phyloP scores from a whole-genome alignment of 108 stramenopile genomes.

The Skeletonema marinoi region DNA sequence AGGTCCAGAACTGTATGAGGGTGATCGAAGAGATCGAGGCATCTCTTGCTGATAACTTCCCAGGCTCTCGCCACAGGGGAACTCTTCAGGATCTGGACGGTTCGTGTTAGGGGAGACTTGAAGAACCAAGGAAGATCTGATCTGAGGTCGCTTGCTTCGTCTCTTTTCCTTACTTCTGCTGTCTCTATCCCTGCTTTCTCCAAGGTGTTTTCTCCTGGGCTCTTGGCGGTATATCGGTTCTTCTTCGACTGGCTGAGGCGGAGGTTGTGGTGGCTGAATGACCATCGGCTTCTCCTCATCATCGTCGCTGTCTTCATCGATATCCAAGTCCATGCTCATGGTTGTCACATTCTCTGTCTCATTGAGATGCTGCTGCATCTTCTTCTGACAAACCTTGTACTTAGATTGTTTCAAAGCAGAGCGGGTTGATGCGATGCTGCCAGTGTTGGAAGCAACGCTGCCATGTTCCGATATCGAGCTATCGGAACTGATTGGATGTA shows the following conservation, averaged over 20 bases:
- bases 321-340: constrained; percentile 41
- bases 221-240: not conserved
- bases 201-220: not conserved
- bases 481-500: not conserved
- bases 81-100: not conserved
- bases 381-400: constrained; percentile 25
- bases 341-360: constrained; percentile 17
- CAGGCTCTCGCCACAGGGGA: not conserved
- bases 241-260: not conserved
- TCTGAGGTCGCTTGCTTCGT: not conserved
- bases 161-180: not conserved
- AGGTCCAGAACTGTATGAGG: not conserved
- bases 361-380: constrained; percentile 20
- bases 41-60: not conserved
- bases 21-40: constrained; percentile 10
- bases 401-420: constrained; percentile 28
- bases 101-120: not conserved
- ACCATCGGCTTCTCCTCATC: not conserved
- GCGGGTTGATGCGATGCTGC: not conserved
- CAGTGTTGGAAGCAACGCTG: constrained; percentile 4
- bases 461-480: not conserved
- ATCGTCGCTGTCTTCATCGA: constrained; percentile 24
- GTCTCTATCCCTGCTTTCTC: not conserved
- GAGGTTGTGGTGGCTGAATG: not conserved
- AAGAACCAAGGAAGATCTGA: not conserved